A percentile compares a stretch with the other conserved stretches of the same genome.
Conservation (phyloP, 352 stramenopile genomes). For the Globisporangium camurandrum region DNA sequence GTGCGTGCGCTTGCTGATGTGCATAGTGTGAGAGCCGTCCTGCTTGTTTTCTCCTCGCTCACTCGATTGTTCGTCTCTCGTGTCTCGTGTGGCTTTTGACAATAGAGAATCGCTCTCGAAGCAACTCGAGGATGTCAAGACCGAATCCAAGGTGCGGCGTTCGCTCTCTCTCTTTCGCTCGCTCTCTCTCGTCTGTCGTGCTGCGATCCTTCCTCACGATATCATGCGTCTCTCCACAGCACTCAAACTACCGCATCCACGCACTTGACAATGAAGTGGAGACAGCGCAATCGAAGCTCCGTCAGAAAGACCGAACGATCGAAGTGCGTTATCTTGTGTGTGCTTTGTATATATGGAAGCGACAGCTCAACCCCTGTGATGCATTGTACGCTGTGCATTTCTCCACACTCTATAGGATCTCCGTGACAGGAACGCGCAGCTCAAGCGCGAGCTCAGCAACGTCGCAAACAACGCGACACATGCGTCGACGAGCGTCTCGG, state of each 20-base stretch:
- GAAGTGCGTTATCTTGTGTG: too few relatives aligned
- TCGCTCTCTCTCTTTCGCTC: not conserved
- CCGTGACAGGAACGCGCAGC: conserved; percentile 44
- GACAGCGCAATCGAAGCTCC: conserved; percentile 64
- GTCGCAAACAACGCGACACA: conserved; percentile 42
- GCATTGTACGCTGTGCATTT: not conserved
- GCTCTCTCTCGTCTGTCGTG: not conserved
- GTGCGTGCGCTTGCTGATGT: conserved; percentile 10
- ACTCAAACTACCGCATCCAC: conserved; percentile 66
- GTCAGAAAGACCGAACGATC: conserved; percentile 61
- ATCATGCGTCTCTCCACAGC: conserved; percentile 14
- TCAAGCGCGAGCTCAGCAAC: conserved; percentile 60
- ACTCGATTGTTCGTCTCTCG: too few relatives aligned
- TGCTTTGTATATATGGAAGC: too few relatives aligned
- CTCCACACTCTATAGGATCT: conserved; percentile 24
- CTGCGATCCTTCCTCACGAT: not conserved
- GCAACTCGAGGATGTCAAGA: conserved; percentile 57
- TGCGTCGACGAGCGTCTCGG: conserved; percentile 33
- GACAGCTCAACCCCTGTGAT: too few relatives aligned
- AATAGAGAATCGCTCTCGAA: conserved; percentile 55
- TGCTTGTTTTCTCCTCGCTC: too few relatives aligned
- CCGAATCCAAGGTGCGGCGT: conserved; percentile 44
- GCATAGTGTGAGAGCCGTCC: too few relatives aligned
- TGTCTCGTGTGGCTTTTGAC: too few relatives aligned
- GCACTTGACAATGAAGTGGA: conserved; percentile 69